Conservation (phyloP, 768 basidiomycete species). For the Boletus sp. region DNA sequence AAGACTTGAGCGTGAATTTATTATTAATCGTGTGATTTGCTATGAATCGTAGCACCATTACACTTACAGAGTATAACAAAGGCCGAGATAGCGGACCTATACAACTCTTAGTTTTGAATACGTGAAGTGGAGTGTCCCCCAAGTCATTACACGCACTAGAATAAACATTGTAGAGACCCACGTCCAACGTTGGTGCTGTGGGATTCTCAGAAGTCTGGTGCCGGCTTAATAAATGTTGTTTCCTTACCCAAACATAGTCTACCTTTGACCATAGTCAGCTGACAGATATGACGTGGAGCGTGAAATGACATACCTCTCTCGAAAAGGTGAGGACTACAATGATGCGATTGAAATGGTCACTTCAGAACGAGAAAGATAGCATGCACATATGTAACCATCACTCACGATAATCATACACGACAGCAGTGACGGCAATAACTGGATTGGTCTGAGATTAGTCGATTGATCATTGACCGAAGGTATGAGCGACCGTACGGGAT, state of each 20-base stretch:
- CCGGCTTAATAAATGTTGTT: neutral
- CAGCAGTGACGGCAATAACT: neutral
- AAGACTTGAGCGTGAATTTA: neutral
- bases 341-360: neutral
- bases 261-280: slow-evolving; percentile 1
- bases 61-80: slow-evolving; percentile 2
- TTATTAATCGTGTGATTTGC: neutral
- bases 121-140: too few species aligned
- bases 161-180: slow-evolving; percentile 10
- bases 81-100: slow-evolving; percentile 4
- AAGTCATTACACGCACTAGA: neutral
- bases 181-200: slow-evolving; percentile 5
- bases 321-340: slow-evolving; percentile 7
- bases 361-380: neutral
- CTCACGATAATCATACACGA: slow-evolving; percentile 10
- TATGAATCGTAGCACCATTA: neutral
- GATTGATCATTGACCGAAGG: neutral
- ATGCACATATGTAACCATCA: too few species aligned
- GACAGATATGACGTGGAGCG: too few species aligned
- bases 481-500: neutral
- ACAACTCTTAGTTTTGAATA: neutral
- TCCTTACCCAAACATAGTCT: slow-evolving; percentile 17
- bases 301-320: neutral
- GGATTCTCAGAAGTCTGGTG: neutral
- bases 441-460: neutral